These are phyloP conservation scores for Phytopythium helicoides DNA, from an alignment of 352 stramenopile genomes.

Conservation along the genomic window DNA sequence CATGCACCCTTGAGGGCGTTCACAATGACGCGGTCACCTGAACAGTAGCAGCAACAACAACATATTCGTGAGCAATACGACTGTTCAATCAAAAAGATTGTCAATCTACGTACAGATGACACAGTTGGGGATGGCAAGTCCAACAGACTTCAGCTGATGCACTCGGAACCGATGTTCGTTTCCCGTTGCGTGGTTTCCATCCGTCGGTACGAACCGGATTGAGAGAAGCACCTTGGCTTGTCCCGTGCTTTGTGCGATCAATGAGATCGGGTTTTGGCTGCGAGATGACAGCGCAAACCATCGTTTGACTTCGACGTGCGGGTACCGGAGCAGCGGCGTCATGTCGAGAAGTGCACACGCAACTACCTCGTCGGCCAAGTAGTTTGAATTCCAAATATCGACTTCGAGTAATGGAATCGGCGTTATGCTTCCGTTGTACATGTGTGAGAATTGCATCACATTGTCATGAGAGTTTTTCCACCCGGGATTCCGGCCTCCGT, in stretches of 20 bases:
- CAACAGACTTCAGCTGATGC: slow-evolving; percentile 84
- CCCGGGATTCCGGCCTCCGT: slow-evolving; percentile 66
- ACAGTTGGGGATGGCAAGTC: slow-evolving; percentile 75
- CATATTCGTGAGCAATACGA: slow-evolving; percentile 2
- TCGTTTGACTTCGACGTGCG: slow-evolving; percentile 62
- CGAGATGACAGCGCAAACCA: slow-evolving; percentile 83
- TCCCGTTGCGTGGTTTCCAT: slow-evolving; percentile 49
- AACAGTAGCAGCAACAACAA: slow-evolving; percentile 8
- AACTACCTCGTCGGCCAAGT: slow-evolving; percentile 76
- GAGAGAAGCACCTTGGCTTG: slow-evolving; percentile 67
- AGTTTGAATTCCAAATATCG: slow-evolving; percentile 86
- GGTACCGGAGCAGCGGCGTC: slow-evolving; percentile 74
- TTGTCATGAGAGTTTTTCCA: slow-evolving; percentile 78
- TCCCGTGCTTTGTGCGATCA: slow-evolving; percentile 44
- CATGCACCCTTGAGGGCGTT: slow-evolving; percentile 77
- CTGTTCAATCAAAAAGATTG: neutral
- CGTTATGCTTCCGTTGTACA: slow-evolving; percentile 89
- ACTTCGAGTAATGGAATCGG: slow-evolving; percentile 81
- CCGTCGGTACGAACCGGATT: slow-evolving; percentile 74
- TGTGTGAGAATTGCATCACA: slow-evolving; percentile 81
- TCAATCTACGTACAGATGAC: slow-evolving; percentile 51
- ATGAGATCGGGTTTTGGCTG: slow-evolving; percentile 25
- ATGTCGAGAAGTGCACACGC: slow-evolving; percentile 79
- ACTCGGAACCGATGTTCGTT: slow-evolving; percentile 87
- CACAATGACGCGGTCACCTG: slow-evolving; percentile 80